These are phyloP conservation scores for Phytophthora sansomeana DNA, from an alignment of 352 stramenopile species.

Conservation along the genomic window DNA sequence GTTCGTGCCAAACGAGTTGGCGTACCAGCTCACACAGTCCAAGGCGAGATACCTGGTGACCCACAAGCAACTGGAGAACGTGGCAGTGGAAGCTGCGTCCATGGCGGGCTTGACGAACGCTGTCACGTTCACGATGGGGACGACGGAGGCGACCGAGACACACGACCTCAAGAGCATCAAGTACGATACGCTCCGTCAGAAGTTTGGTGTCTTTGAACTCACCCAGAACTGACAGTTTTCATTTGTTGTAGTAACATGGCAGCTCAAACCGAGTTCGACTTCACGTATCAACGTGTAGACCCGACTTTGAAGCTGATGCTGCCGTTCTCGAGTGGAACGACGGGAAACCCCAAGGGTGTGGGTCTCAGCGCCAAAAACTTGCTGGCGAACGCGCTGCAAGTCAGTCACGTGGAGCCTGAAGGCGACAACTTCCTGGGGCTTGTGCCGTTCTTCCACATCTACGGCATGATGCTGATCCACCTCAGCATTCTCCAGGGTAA, in stretches of 20 bases:
- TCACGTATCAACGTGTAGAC: constrained; percentile 61
- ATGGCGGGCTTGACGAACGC: constrained; percentile 37
- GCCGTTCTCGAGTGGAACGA: constrained; percentile 95
- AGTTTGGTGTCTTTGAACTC: background rate
- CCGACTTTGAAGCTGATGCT: constrained; percentile 66
- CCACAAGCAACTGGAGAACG: constrained; percentile 45
- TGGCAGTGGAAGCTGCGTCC: constrained; percentile 37
- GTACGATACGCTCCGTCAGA: constrained; percentile 25
- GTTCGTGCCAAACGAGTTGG: constrained; percentile 48
- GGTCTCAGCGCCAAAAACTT: constrained; percentile 91
- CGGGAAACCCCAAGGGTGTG: constrained; percentile 85
- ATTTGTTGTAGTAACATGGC: constrained; percentile 41
- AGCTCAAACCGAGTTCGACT: constrained; percentile 44
- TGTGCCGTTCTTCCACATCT: constrained; percentile 97
- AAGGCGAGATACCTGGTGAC: constrained; percentile 55
- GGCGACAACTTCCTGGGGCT: constrained; percentile 60
- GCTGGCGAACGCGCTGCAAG: constrained; percentile 90
- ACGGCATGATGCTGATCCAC: constrained; percentile 89
- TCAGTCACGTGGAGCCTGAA: constrained; percentile 68
- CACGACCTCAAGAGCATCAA: constrained; percentile 47
- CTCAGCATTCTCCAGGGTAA: constrained; percentile 83
- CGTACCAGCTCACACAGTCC: constrained; percentile 44
- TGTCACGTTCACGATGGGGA: constrained; percentile 48
- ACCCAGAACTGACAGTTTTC: background rate
- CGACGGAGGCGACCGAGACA: constrained; percentile 12